These are phyloP conservation scores for Ascobolus immersus DNA, from an alignment of 495 filamentous ascomycete genomes.

Conservation along the genomic window DNA sequence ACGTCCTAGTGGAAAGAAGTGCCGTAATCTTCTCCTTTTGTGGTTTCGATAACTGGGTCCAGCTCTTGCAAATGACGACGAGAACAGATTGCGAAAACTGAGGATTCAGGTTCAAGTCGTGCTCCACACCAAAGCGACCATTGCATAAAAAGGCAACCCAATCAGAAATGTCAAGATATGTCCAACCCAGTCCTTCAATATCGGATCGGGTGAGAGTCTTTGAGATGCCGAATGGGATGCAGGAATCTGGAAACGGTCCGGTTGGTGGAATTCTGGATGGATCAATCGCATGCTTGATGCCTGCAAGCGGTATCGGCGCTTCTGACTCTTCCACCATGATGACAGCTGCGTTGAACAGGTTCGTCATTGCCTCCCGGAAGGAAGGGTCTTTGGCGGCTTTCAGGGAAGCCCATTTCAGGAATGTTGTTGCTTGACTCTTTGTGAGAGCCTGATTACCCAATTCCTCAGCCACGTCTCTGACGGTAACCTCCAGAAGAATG, in stretches of 20 bases:
- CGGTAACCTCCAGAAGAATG: conserved; percentile 57
- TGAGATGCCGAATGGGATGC: conserved; percentile 59
- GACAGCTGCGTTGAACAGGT: conserved; percentile 54
- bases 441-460: conserved; percentile 50
- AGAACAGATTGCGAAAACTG: conserved; percentile 59
- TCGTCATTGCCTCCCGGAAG: conserved; percentile 32
- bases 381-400: conserved; percentile 42
- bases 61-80: conserved; percentile 56
- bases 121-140: conserved; percentile 21
- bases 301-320: conserved; percentile 47
- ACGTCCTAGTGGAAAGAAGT: conserved; percentile 36
- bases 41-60: conserved; percentile 43
- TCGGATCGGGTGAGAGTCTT: conserved; percentile 30
- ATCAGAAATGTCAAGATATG: conserved; percentile 48
- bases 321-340: conserved; percentile 43
- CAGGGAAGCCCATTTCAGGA: conserved; percentile 55
- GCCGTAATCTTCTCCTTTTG: conserved; percentile 39
- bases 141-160: conserved; percentile 53
- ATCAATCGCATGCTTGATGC: conserved; percentile 47
- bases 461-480: conserved; percentile 60
- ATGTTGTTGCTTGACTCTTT: conserved; percentile 46
- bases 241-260: conserved; percentile 59
- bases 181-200: conserved; percentile 59
- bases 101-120: conserved; percentile 42
- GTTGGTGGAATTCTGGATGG: conserved; percentile 48